Base-by-base conservation (phyloP, 345 rosid genomes). In the Passiflora organensis region DNA sequence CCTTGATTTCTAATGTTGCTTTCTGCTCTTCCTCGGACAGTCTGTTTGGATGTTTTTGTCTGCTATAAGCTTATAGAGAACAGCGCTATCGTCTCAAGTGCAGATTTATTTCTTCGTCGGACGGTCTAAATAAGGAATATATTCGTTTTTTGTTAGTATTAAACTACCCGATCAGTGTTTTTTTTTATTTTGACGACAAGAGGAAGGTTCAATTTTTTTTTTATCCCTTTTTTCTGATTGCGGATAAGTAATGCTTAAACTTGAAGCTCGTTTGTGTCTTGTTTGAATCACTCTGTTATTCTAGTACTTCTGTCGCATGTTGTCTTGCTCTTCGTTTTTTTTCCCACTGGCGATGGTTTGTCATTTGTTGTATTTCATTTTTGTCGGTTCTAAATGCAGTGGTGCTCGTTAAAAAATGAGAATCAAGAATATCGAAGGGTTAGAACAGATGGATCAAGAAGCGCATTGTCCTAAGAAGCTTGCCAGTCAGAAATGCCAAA, bases 401-500 rank as follows among this genome's bases (percentile, higher is more conserved):
- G 55, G 12, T 38, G 11, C 18, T 5, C 45, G 53, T 17, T 32
- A 20, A 55, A 38, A 38, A 46, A 43, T 45, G 55, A 55, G 55
- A 50, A 23, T 57, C 45, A 28, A 32, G 59, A 28, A 69, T 24
- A 58, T 58, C 58, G 62, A 50, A 70, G 36, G 38, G 19, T 36
- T 60, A 60, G 57, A 71, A 71, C 76, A 69, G 24, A 74, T 75
- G 72, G 78, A 76, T 32, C 51, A 11, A 25, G 56, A 54, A 53
- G 52, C 67, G 0, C 67, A 55, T 45, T 34, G 60, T 63, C 59
- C 50, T 17, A 67, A 73, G 47, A 59, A 74, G 59, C 55, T 61
- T 64, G 25, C 63, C 49, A 67, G 60, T 19, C 57, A 53, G 36
- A 83, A 76, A 55, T 60, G 62, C 55, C 63, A 72, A 53, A 74